Evolutionary conservation across 2,329 filamentous ascomycete species (phyloP), one percentile per base, ranked within the genome.

Genomic region (Fusarium illudens): DNA sequence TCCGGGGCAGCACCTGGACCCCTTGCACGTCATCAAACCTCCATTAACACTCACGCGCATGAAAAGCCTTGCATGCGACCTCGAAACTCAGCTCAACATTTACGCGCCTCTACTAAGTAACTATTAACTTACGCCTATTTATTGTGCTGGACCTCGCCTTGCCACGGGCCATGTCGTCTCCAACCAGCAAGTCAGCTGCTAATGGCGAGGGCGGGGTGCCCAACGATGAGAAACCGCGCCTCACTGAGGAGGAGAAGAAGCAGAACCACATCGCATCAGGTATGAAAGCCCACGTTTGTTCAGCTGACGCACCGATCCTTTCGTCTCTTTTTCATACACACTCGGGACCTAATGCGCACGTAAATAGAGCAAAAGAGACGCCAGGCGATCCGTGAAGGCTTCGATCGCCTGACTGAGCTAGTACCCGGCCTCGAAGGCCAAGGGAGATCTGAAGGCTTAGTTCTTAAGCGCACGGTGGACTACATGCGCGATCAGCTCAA

Each of bases 401-500:
- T 96, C 77, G 93, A 97, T 77, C 87, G 89, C 32, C 85, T 97
- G 25, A 92, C 92, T 15, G 87, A 90, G 55, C 84, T 96, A 30
- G 92, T 97, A 1, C 94, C 94, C 0, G 93, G 92, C 0, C 84
- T 96, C 55, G 87, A 92, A 72, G 94, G 94, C 1, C 91, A 94
- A 74, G 94, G 92, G 1, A 89, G 93, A 46, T 96, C 92, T 67
- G 94, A 97, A 78, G 92, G 92, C 27, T 84, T 93, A 17, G 93
- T 97, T n/a, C 83, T 97, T 20, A 88, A 89, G 66, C 86, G 86
- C 68, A 91, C 90, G 0, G 87, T 91, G 29, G 88, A 90, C 13
- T 90, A 84, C 65, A 89, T 92, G 74, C 83, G 83, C 39, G 80
- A 88, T 64, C 83, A 90, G 75, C 78, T 92, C 9, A 80, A 83